Base-by-base conservation (phyloP, 1,284 basidiomycete species). In the Apiotrichum gracile region DNA sequence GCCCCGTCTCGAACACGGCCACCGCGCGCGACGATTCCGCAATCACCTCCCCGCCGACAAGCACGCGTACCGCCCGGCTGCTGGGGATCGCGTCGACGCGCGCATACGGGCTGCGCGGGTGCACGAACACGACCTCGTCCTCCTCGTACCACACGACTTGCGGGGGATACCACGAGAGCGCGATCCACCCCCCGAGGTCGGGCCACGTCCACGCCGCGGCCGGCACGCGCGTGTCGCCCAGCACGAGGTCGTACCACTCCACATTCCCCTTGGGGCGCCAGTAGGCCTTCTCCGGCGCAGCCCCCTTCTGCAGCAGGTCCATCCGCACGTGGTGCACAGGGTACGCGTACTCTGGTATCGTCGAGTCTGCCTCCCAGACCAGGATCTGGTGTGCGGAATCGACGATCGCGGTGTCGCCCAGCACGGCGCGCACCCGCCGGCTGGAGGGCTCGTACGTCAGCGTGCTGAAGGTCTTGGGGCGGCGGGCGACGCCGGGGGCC, bases 131-230 rank as follows among this genome's bases (percentile, higher is more conserved):
- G 6, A 25, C 13, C 43, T 51, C 35, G 19, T 51, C 43, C 43
- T 51, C 50, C 29, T 51, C 50, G 27, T 46, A 51, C 50, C 50
- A 51, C 19, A 9, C 19, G 37, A 29, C 17, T 3, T 14, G 19
- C 9, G 14, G 17, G 3, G 42, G 19, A 10, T n/a, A n/a, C 50
- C 50, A 51, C 16, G 14, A 40, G 19, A 51, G 25, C 1, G 35
- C 29, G 16, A 45, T 21, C n/a, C 14, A 51, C 26, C 27, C 50
- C 10, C 34, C 50, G 2, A 37, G 27, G 3, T 21, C 22, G 26
- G 17, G 25, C 34, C 34, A 51, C 50, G 45, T 45, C 50, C 50
- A 51, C 9, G 50, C 50, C 27, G 43, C 50, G 10, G 13, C n/a
- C 5, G 25, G 21, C 7, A 40, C 19, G 37, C n/a, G 19, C 9